Percentiles rank a stretch among this genome's conserved stretches.
Evolutionary conservation across 2,329 filamentous ascomycete species (phyloP).

Genomic region (Nigrospora sphaerica): DNA sequence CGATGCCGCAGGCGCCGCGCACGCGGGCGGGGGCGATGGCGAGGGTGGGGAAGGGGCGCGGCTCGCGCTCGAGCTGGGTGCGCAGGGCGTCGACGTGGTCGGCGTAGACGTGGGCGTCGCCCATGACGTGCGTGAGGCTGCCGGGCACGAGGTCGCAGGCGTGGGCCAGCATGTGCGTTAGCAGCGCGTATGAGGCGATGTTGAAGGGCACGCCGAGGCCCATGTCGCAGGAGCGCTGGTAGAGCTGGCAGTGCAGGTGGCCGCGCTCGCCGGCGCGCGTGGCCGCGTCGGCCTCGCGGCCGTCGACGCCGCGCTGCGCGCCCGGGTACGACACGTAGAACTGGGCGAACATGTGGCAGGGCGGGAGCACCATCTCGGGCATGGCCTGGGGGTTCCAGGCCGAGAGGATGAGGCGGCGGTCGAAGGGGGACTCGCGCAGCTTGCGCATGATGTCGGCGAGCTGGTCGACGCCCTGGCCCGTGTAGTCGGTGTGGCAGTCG

Average conservation of each 20-base stretch:
- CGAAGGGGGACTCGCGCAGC: conserved; percentile 75
- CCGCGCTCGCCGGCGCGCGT: conserved; percentile 39
- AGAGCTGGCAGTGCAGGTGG: conserved; percentile 78
- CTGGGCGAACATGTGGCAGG: conserved; percentile 96
- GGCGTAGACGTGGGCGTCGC: conserved; percentile 92
- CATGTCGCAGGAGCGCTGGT: conserved; percentile 95
- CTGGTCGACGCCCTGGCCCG: conserved; percentile 86
- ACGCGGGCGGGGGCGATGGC: conserved; percentile 60
- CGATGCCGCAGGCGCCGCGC: conserved; percentile 62
- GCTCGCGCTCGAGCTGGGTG: conserved; percentile 73
- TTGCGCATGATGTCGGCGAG: conserved; percentile 85
- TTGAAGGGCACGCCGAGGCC: conserved; percentile 96
- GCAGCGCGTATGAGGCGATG: conserved; percentile 86
- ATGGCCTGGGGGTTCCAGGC: conserved; percentile 91
- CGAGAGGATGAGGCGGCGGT: conserved; percentile 80
- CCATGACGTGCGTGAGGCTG: conserved; percentile 90
- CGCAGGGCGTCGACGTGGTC: conserved; percentile 87
- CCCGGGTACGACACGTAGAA: conserved; percentile 79
- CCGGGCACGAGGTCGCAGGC: conserved; percentile 80
- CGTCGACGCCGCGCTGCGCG: conserved; percentile 1
- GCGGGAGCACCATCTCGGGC: conserved; percentile 82
- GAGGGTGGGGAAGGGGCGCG: conserved; percentile 72
- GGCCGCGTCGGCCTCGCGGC: conserved; percentile 7
- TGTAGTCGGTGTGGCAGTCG: conserved; percentile 73
- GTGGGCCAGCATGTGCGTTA: conserved; percentile 93